Evolutionary conservation across 108 stramenopile species (phyloP), one percentile per base, ranked within the genome.

Genomic region (Chaetoceros tenuissimus): DNA sequence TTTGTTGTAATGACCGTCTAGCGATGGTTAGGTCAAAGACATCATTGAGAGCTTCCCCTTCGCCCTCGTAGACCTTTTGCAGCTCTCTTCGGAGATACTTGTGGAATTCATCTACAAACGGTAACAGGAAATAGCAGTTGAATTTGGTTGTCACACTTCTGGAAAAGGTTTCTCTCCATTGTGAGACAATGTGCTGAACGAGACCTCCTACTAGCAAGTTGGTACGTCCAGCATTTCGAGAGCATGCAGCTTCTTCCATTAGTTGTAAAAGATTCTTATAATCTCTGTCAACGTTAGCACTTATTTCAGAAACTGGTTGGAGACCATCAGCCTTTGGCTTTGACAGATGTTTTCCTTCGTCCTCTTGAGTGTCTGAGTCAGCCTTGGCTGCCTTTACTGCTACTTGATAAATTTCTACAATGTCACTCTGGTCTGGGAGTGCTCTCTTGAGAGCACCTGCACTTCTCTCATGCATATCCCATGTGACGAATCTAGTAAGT

Each of bases 41-140:
- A 19, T 84, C 73, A 24, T 60, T 53, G 46, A 81, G 31, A 40
- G 49, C 64, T 7, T 48, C 59, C 8, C 71, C 74, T 52, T 77
- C 79, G 25, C 78, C 79, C 49, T 75, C 77, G 46, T 81, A 87
- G 22, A 81, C 56, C 50, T 73, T 77, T 55, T 87, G 84, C 27
- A 92, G 66, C 63, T 86, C 82, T 40, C 50, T 59, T 47, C 93
- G 77, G 23, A 94, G 68, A 58, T 73, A 89, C 48, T 73, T 72
- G 44, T 88, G 88, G 61, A 95, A 93, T 45, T 90, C 83, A 64
- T 93, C 87, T 2, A 93, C 80, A 61, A 95, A 93, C 2, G 94
- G 90, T 48, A 95, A 75, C 68, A 95, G 82, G 72, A 93, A 95
- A 59, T 81, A 95, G 69, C 89, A 95, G 69, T 95, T 95, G 76